These are phyloP conservation scores for Diaporthe eres DNA, from an alignment of 2,329 filamentous ascomycete species.

Conservation along the genomic window DNA sequence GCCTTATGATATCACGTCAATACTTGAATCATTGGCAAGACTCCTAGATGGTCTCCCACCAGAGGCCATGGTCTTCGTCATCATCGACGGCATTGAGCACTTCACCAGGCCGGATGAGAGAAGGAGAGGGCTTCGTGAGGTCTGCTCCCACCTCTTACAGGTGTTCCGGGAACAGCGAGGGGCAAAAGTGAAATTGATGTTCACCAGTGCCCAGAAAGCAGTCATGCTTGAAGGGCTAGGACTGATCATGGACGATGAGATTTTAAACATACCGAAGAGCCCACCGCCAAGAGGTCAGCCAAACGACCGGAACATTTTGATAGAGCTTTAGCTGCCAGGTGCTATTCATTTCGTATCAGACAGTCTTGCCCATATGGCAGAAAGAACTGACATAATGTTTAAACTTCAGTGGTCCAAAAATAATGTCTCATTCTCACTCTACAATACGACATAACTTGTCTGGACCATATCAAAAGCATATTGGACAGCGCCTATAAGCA, in stretches of 20 bases:
- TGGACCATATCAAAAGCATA: neutral
- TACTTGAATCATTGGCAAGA: neutral
- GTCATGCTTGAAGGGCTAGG: neutral
- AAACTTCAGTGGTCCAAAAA: neutral
- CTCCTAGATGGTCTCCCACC: neutral
- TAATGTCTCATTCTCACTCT: neutral
- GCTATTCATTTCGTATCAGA: neutral
- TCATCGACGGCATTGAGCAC: neutral
- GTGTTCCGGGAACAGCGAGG: neutral
- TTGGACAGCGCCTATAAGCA: neutral
- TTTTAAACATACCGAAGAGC: neutral
- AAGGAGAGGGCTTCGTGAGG: neutral
- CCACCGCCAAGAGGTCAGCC: neutral
- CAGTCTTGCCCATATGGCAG: neutral
- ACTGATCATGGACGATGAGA: neutral
- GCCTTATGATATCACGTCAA: neutral
- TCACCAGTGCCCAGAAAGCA: neutral
- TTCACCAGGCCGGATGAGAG: neutral
- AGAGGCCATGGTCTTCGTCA: neutral
- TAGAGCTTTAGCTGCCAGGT: neutral
- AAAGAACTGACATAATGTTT: neutral
- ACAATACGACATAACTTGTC: neutral
- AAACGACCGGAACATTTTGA: neutral
- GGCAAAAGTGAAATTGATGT: neutral
- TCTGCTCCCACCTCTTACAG: rapidly evolving